Conservation (phyloP, 2,329 filamentous ascomycete species). For the Periconia sp. region DNA sequence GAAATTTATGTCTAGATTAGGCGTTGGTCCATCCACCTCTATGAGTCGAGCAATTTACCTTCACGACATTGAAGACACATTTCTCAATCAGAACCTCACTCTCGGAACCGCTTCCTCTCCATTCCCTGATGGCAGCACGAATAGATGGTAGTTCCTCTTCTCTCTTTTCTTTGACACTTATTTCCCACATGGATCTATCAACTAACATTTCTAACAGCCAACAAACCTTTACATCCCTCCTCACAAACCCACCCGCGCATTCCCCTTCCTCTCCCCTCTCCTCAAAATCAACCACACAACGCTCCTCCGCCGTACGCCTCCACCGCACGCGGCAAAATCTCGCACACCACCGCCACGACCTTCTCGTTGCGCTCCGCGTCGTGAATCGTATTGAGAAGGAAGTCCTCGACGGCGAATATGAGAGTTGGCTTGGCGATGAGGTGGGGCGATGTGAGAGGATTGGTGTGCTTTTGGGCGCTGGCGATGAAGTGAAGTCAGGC, state of each 20-base stretch:
- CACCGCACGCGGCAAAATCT: slow-evolving; percentile 80
- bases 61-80: slow-evolving; percentile 72
- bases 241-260: slow-evolving; percentile 25
- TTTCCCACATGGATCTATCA: not conserved
- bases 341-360: slow-evolving; percentile 81
- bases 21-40: slow-evolving; percentile 73
- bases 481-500: slow-evolving; percentile 8
- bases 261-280: slow-evolving; percentile 21
- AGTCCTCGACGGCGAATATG: slow-evolving; percentile 85
- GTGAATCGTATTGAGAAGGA: slow-evolving; percentile 88
- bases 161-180: not conserved
- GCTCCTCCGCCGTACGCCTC: slow-evolving; percentile 56
- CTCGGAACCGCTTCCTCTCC: slow-evolving; percentile 17
- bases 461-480: slow-evolving; percentile 47
- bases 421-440: slow-evolving; percentile 86
- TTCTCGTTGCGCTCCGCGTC: slow-evolving; percentile 85
- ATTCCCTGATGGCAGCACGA: slow-evolving; percentile 13
- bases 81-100: slow-evolving; percentile 43
- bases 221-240: slow-evolving; percentile 41
- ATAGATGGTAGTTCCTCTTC: slow-evolving; percentile 27
- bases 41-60: slow-evolving; percentile 89
- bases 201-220: slow-evolving; percentile 21
- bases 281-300: not conserved
- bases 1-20: slow-evolving; percentile 79
- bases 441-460: slow-evolving; percentile 71